phyloP scores from a whole-genome alignment of 768 basidiomycete species.

The Trametes cingulata region DNA sequence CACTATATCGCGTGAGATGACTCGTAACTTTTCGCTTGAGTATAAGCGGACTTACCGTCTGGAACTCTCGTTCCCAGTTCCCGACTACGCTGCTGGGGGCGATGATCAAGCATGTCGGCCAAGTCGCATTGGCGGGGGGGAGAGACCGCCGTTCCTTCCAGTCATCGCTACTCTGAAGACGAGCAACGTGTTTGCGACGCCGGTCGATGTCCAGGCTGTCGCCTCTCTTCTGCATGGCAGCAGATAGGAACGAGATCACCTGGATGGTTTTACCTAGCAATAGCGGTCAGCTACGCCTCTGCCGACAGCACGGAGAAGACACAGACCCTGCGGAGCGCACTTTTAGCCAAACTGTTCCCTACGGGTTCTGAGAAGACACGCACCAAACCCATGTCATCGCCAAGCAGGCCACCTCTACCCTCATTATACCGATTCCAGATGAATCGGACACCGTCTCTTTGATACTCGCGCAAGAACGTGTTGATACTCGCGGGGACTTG shows the following conservation, averaged over 20 bases:
- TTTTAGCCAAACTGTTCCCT: slow-evolving; percentile 29
- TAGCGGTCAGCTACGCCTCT: background rate
- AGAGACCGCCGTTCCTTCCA: slow-evolving; percentile 56
- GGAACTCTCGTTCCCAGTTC: slow-evolving; percentile 91
- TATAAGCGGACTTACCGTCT: slow-evolving; percentile 52
- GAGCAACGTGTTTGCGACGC: slow-evolving; percentile 64
- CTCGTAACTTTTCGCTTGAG: background rate
- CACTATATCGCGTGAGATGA: slow-evolving; percentile 51
- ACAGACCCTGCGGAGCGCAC: background rate
- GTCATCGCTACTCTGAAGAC: slow-evolving; percentile 56
- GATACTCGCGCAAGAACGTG: slow-evolving; percentile 86
- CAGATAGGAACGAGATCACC: slow-evolving; percentile 84
- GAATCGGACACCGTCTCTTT: slow-evolving; percentile 83
- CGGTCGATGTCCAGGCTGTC: slow-evolving; percentile 62
- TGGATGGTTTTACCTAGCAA: slow-evolving; percentile 89
- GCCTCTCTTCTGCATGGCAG: slow-evolving; percentile 86
- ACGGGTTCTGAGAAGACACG: slow-evolving; percentile 4
- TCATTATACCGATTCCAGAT: slow-evolving; percentile 72
- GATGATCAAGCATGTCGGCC: slow-evolving; percentile 87
- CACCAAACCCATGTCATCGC: slow-evolving; percentile 94
- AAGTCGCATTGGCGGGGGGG: slow-evolving; percentile 67
- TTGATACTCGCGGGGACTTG: slow-evolving; percentile 74
- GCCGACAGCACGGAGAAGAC: background rate
- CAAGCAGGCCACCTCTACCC: slow-evolving; percentile 77
- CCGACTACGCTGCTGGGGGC: slow-evolving; percentile 81